Percentiles rank a stretch among this genome's conserved stretches.
phyloP scores from a whole-genome alignment of 371 early-diverging fungal genomes.

The Scutellospora calospora region DNA sequence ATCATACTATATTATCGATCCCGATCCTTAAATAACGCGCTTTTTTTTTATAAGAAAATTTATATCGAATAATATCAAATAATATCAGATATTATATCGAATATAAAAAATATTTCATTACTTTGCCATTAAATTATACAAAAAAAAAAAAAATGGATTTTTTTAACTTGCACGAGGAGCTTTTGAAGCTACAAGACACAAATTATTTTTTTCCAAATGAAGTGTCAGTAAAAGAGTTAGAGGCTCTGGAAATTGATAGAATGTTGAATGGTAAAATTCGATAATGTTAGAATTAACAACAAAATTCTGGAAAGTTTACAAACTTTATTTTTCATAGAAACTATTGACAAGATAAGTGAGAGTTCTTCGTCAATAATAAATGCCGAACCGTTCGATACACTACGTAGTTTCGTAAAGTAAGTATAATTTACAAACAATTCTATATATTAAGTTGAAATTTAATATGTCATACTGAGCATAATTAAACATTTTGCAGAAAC shows the following conservation, averaged over 20 bases:
- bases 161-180: conserved; percentile 33
- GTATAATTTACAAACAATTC: background rate
- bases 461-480: background rate
- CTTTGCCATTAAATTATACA: too few species aligned
- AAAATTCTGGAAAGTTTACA: background rate
- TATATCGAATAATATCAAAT: too few species aligned
- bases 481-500: conserved; percentile 15
- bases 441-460: background rate
- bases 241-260: background rate
- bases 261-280: conserved; percentile 25
- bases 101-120: too few species aligned
- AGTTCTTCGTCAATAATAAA: conserved; percentile 7
- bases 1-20: too few species aligned
- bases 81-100: too few species aligned
- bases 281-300: background rate
- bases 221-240: background rate
- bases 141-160: conserved; percentile 13
- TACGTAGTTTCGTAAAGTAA: conserved; percentile 34
- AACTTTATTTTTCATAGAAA: background rate
- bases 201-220: conserved; percentile 32
- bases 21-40: too few species aligned
- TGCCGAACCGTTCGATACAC: conserved; percentile 4
- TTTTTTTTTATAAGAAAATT: too few species aligned
- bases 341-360: conserved; percentile 8
- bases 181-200: conserved; percentile 19